Conservation (phyloP, 2,329 filamentous ascomycete species). For the Lachnellula willkommii region DNA sequence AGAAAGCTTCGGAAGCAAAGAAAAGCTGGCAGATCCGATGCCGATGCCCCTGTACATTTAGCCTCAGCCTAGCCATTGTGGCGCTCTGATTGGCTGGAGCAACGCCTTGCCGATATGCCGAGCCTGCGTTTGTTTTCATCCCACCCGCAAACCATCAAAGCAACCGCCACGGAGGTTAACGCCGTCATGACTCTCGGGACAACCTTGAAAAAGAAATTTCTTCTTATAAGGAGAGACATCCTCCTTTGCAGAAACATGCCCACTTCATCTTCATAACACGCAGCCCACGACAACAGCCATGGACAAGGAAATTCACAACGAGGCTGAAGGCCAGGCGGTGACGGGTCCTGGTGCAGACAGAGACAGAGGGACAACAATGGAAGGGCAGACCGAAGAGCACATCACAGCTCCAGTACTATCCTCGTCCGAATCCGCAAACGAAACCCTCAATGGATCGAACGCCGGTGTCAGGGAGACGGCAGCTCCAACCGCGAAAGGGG, state of each 20-base stretch:
- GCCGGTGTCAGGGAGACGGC: conserved; percentile 3
- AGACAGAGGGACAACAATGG: conserved; percentile 1
- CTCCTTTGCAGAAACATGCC: not conserved
- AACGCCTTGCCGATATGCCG: too few species aligned
- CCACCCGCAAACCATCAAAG: too few species aligned
- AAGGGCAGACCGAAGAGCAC: conserved; percentile 1
- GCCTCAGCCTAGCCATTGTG: too few species aligned
- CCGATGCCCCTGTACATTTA: too few species aligned
- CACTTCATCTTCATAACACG: not conserved
- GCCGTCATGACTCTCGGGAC: not conserved
- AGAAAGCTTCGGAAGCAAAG: too few species aligned
- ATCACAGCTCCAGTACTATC: not conserved
- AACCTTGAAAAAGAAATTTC: not conserved
- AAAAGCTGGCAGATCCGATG: too few species aligned
- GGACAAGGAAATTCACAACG: not conserved
- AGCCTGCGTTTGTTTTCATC: too few species aligned
- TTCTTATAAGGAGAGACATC: not conserved
- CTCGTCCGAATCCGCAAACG: not conserved
- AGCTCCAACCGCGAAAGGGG: not conserved
- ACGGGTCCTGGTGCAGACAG: conserved; percentile 7
- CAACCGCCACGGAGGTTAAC: too few species aligned
- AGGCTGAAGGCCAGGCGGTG: conserved; percentile 8
- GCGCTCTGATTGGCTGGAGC: too few species aligned
- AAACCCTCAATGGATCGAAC: not conserved
- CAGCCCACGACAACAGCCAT: not conserved